Evolutionary conservation across 148 eudicot species (phyloP).

Genomic region (Cornus controversa): DNA sequence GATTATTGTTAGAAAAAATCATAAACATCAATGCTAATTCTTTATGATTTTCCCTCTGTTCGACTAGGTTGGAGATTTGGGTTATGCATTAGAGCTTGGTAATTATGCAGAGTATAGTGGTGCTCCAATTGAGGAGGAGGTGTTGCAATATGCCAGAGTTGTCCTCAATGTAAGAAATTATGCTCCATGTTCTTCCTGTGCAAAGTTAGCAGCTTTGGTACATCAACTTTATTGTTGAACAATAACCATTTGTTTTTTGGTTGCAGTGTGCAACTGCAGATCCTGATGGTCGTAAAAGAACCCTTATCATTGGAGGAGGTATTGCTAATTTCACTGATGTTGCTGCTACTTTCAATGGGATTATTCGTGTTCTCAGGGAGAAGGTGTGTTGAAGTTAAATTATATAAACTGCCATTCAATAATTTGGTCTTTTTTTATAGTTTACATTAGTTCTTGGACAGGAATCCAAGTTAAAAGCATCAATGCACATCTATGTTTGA

Average conservation of each 20-base stretch:
- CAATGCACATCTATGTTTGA: conserved; percentile 75
- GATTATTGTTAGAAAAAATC: neutral
- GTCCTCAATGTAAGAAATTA: conserved; percentile 70
- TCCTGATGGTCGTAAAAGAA: conserved; percentile 65
- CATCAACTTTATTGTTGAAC: neutral
- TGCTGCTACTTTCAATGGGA: conserved; percentile 69
- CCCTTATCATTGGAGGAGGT: conserved; percentile 61
- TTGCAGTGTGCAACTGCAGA: conserved; percentile 58
- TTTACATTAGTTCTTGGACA: conserved; percentile 11
- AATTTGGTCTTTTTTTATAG: neutral
- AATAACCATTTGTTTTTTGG: neutral
- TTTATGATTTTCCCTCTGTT: neutral
- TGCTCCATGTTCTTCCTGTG: neutral
- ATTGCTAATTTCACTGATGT: conserved; percentile 69
- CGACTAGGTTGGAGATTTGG: conserved; percentile 81
- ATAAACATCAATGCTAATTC: neutral
- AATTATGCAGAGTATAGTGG: conserved; percentile 93
- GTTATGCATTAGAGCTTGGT: conserved; percentile 86
- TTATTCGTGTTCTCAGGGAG: conserved; percentile 66
- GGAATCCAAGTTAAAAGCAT: conserved; percentile 77
- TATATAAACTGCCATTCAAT: neutral
- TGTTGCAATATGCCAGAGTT: conserved; percentile 77
- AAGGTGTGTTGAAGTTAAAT: conserved; percentile 36
- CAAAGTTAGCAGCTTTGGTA: too few relatives aligned
- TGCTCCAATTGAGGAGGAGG: conserved; percentile 89